Conservation (phyloP, 306 rosid genomes). For the Mucuna pruriens region DNA sequence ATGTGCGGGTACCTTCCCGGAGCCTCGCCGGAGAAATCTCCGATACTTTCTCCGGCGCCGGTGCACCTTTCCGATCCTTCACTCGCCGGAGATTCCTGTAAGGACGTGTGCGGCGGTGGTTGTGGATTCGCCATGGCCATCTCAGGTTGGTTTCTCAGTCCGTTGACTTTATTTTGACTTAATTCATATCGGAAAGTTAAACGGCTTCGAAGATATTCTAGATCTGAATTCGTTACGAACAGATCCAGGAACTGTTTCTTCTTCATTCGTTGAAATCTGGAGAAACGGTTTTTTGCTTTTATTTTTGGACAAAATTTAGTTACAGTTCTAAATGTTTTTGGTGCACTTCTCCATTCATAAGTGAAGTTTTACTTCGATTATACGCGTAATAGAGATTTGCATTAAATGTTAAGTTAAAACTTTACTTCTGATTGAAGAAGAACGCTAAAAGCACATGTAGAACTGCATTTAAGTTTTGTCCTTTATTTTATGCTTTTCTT, state of each 20-base stretch:
- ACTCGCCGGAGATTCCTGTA: constrained; percentile 62
- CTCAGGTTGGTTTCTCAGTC: constrained; percentile 66
- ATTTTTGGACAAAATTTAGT: too few species aligned
- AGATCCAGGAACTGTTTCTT: neutral
- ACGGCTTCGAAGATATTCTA: neutral
- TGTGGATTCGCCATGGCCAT: constrained; percentile 93
- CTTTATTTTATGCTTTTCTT: neutral
- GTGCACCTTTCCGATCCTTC: constrained; percentile 50
- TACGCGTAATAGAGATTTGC: too few species aligned
- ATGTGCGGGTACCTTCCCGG: constrained; percentile 97
- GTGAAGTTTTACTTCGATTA: too few species aligned
- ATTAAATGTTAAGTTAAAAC: too few species aligned
- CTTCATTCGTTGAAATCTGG: neutral
- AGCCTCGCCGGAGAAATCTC: constrained; percentile 68
- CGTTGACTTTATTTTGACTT: constrained; percentile 32
- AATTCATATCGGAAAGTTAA: constrained; percentile 2
- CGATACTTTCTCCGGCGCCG: constrained; percentile 57
- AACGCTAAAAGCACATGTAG: neutral
- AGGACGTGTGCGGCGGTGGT: constrained; percentile 85
- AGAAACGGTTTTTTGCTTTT: neutral
- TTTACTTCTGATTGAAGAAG: too few species aligned
- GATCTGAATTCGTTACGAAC: constrained; percentile 26
- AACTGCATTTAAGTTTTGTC: neutral
- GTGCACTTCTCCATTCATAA: too few species aligned
- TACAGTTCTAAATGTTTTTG: too few species aligned